Evolutionary conservation across 257 asterid genomes (phyloP), one percentile per base, ranked within the genome.

Genomic region (Nicotiana otophora): DNA sequence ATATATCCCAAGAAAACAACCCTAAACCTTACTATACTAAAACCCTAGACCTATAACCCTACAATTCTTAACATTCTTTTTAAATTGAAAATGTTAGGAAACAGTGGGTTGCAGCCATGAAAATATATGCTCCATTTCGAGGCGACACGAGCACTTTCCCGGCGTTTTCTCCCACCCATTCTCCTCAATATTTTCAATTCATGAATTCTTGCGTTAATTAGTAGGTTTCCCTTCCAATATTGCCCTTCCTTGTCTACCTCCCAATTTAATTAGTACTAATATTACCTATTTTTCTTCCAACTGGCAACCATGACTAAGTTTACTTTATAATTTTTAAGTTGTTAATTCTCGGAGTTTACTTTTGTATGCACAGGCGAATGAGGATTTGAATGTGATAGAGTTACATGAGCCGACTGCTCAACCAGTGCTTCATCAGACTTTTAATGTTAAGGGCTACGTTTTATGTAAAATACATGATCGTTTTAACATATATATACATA

Each of bases 101-200:
- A 74, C 9, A 26, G 80, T 23, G 80, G 42, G 42, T 74, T 74
- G 62, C 60, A 70, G 60, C 39, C 8, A 26, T 75, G 63, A 51
- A 26, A 48, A 7, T 12, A 7, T 51, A 51, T 85, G 90, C 85
- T 81, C 84, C 85, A 82, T 86, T 85, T 91, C 93, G 94, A 92
- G 94, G 97, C 89, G 93, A 91, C 94, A 92, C 90, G 91, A 87
- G 90, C 97, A 92, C 92, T 91, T 92, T 90, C 91, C 92, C 92
- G 91, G 91, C 89, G 91, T 85, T 91, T 85, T 68, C 93, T 92
- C 92, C 94, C 91, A 91, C 89, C 72, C 83, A 53, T 82, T 46
- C 80, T 19, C 88, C 84, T 81, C 89, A 86, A 85, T 87, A 90
- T 82, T 79, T 74, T 84, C 86, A 87, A 89, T 62, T 58, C 65